Conservation (phyloP, 2,329 filamentous ascomycete species). For the Pseudocercospora fijiensis region DNA sequence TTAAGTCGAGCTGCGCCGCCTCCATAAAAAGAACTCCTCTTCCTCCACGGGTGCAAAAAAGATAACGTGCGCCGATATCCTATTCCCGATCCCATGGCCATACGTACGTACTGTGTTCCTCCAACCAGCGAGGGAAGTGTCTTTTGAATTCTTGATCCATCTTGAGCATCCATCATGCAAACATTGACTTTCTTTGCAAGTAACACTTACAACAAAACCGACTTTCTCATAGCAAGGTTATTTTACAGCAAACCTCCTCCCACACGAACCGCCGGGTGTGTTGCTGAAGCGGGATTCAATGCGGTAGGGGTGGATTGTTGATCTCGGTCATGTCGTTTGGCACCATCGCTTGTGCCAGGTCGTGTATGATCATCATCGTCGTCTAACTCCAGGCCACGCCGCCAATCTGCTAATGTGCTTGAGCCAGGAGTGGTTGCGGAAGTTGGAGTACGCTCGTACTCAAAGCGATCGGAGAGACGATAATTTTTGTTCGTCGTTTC, state of each 20-base stretch:
- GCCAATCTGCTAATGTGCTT: constrained; percentile 77
- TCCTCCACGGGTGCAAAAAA: too few species aligned
- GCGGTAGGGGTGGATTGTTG: constrained; percentile 12
- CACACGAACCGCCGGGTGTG: neutral
- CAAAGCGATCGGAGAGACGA: constrained; percentile 85
- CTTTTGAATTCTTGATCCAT: neutral
- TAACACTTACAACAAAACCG: neutral
- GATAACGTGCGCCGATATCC: neutral
- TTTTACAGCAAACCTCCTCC: constrained; percentile 6
- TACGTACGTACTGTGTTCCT: too few species aligned
- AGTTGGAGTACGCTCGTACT: constrained; percentile 54
- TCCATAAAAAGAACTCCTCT: neutral
- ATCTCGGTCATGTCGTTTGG: constrained; percentile 1
- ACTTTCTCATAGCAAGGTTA: neutral
- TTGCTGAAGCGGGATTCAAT: constrained; percentile 4
- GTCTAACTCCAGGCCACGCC: constrained; percentile 66
- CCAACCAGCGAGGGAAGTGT: too few species aligned
- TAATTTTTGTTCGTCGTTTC: constrained; percentile 95
- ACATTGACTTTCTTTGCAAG: neutral
- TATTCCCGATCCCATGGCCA: neutral
- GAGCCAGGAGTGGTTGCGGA: constrained; percentile 50
- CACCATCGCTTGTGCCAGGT: constrained; percentile 17
- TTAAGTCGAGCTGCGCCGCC: neutral
- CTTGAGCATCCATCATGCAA: constrained; percentile 4
- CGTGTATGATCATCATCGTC: constrained; percentile 32